Evolutionary conservation across 2,329 filamentous ascomycete species (phyloP), one percentile per base, ranked within the genome.

Genomic region (Fusarium kyushuense): DNA sequence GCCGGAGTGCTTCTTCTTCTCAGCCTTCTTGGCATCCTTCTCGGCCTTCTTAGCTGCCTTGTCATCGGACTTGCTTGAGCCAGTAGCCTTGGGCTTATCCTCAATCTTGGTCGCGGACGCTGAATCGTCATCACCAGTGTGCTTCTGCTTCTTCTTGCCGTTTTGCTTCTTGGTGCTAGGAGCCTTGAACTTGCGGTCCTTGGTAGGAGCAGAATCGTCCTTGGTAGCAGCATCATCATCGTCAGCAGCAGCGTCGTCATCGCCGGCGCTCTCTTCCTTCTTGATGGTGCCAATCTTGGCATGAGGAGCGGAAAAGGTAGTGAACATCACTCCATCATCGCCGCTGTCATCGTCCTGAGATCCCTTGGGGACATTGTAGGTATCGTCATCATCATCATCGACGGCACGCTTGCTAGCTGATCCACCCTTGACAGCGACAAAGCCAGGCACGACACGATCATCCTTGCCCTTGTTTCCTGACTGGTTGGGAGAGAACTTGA

Each of bases 121-220:
- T 14, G 19, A n/a, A 13, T 52, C 48, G 3, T 52, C 48, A 3
- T 32, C 27, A 1, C 27, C 11, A 14, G 19, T 42, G n/a, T 52
- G 48, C 7, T 32, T 45, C 5, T 35, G 23, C 36, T 59, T 59
- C 36, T 59, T 59, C 41, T 36, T 47, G 21, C 45, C 58, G 13
- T 46, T 54, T 5, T 62, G 56, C 27, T 63, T 63, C 43, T 63
- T 63, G 14, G 29, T 40, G 27, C 42, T 45, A 1, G 32, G 30
- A 3, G 45, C 8, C 42, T 63, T 63, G 30, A 63, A 43, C 33
- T 63, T 63, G 3, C 13, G 29, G 2, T 55, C 27, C 35, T 53
- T 12, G 12, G 48, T n/a, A 12, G 19, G 25, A 19, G 19, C 7
- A 16, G 13, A 17, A 14, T 38, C 46, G n/a, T 25, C 30, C 3